Evolutionary conservation across 1,284 basidiomycete species (phyloP).

Genomic region (Ustilago lituana): DNA sequence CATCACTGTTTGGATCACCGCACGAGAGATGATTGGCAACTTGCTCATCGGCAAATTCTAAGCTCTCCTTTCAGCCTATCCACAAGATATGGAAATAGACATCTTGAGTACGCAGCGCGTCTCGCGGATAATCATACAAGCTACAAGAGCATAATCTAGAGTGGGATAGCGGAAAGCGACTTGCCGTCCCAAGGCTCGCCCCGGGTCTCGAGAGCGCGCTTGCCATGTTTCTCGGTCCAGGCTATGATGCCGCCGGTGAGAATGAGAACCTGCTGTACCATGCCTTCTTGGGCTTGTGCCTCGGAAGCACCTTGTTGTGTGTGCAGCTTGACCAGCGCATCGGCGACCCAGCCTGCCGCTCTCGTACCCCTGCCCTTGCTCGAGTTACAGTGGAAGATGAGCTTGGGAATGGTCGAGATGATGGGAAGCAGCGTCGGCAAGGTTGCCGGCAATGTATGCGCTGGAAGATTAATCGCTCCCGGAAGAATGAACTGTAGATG

Average conservation of each 20-base stretch:
- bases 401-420: conserved; percentile 56
- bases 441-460: conserved; percentile 66
- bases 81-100: conserved; percentile 2
- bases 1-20: conserved; percentile 81
- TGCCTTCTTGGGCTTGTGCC: conserved; percentile 19
- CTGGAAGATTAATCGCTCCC: conserved; percentile 67
- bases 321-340: conserved; percentile 50
- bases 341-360: conserved; percentile 63
- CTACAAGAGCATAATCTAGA: no score
- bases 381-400: conserved; percentile 66
- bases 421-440: conserved; percentile 58
- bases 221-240: conserved; percentile 49
- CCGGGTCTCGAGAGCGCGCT: conserved; percentile 27
- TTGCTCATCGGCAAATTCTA: conserved; percentile 51
- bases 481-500: conserved; percentile 55
- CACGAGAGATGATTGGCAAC: conserved; percentile 63
- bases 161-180: conserved; percentile 26
- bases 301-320: conserved; percentile 8
- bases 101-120: no score
- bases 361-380: conserved; percentile 59
- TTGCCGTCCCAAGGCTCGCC: conserved; percentile 45
- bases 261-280: conserved; percentile 46
- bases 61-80: no score
- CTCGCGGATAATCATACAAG: no score
- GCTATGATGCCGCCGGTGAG: conserved; percentile 61